These are phyloP conservation scores for Anisodus tanguticus DNA, from an alignment of 257 asterid genomes.

Conservation along the genomic window DNA sequence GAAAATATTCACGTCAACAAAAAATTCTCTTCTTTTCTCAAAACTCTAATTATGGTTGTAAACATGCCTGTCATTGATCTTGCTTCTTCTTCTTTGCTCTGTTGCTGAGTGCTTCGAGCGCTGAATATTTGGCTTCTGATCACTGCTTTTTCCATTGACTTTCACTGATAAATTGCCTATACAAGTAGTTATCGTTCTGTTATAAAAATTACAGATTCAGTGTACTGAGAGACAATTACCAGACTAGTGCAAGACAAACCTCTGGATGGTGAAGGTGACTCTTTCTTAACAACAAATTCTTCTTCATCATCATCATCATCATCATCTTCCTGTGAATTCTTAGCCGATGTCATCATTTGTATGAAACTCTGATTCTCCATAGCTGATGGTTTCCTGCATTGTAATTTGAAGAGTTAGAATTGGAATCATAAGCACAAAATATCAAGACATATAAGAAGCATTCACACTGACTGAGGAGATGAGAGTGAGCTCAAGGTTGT, in stretches of 20 bases:
- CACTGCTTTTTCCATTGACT: constrained; percentile 62
- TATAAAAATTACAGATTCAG: neutral
- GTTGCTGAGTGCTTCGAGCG: constrained; percentile 99
- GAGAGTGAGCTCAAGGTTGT: constrained; percentile 69
- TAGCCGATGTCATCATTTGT: constrained; percentile 76
- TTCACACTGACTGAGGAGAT: constrained; percentile 69
- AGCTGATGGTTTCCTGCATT: constrained; percentile 68
- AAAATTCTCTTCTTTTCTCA: neutral
- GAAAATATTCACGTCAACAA: neutral
- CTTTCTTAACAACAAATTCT: constrained; percentile 70
- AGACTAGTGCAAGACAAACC: constrained; percentile 48
- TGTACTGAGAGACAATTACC: neutral
- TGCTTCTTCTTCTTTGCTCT: constrained; percentile 99
- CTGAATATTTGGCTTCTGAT: constrained; percentile 87
- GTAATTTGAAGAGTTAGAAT: constrained; percentile 18
- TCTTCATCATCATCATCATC: constrained; percentile 82
- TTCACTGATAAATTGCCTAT: constrained; percentile 69
- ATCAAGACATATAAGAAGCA: constrained; percentile 1
- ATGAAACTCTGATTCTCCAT: constrained; percentile 71
- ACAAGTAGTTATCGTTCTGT: constrained; percentile 14
- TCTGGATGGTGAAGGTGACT: constrained; percentile 61
- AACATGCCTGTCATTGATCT: constrained; percentile 94
- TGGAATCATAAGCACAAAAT: neutral
- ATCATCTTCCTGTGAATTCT: constrained; percentile 70
- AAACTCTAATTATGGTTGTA: constrained; percentile 9